These are phyloP conservation scores for Lophiotrema nucula DNA, from an alignment of 495 filamentous ascomycete species.

Conservation along the genomic window DNA sequence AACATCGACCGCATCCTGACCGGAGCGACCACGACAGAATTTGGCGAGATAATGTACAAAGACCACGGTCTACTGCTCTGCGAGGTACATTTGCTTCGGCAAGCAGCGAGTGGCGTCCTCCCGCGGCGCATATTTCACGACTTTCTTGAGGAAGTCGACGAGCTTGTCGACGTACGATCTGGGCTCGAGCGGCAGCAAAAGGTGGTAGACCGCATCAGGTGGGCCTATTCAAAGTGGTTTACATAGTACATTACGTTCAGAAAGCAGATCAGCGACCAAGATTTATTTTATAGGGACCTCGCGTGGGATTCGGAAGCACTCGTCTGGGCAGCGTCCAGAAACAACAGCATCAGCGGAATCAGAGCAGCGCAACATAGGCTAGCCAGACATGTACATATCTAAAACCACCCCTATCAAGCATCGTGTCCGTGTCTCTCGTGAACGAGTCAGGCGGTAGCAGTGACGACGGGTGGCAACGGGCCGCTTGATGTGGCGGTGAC, in stretches of 20 bases:
- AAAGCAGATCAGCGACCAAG: not conserved
- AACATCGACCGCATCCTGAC: conserved; percentile 75
- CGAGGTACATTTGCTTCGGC: conserved; percentile 76
- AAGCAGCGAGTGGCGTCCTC: conserved; percentile 60
- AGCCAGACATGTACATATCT: too few relatives aligned
- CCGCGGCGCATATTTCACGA: conserved; percentile 71
- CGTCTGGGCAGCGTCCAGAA: too few relatives aligned
- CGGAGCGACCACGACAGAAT: conserved; percentile 58
- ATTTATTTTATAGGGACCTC: too few relatives aligned
- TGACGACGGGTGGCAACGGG: too few relatives aligned
- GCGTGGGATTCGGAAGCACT: too few relatives aligned
- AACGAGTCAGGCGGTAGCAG: not conserved
- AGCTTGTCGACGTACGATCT: conserved; percentile 71
- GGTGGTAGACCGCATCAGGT: conserved; percentile 77
- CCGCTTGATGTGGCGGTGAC: not conserved
- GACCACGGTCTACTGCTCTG: conserved; percentile 87
- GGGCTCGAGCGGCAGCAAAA: conserved; percentile 71
- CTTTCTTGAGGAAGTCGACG: conserved; percentile 80
- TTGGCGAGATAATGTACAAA: conserved; percentile 75
- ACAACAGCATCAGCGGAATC: too few relatives aligned
- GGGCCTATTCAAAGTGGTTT: conserved; percentile 82
- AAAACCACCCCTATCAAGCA: too few relatives aligned
- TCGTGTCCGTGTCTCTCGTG: too few relatives aligned
- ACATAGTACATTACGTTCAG: not conserved
- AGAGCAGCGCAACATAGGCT: too few relatives aligned